These are phyloP conservation scores for Ulota crispa DNA, from an alignment of 225 moss, liverwort and hornwort genomes.

Conservation along the genomic window DNA sequence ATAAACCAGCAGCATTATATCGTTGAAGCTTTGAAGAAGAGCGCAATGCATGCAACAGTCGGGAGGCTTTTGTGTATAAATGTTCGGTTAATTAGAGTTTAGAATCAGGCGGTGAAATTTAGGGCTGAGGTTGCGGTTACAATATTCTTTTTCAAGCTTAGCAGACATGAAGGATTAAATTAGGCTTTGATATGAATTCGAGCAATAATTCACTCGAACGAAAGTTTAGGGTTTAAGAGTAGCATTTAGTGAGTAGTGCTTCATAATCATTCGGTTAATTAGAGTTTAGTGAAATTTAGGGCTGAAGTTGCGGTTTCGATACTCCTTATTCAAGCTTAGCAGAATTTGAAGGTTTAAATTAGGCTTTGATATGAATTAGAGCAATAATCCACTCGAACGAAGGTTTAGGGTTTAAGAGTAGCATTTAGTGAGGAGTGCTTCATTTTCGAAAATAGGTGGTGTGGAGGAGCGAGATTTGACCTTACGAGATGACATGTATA, in stretches of 20 bases:
- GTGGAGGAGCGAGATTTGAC: not conserved
- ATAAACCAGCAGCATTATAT: not conserved
- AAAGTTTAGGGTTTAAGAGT: slow-evolving; percentile 27
- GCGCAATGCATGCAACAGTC: not conserved
- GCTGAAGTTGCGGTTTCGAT: not conserved
- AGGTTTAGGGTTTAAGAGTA: slow-evolving; percentile 27
- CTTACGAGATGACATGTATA: not conserved
- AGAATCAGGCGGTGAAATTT: not conserved
- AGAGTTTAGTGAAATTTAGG: not conserved
- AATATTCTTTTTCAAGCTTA: not conserved
- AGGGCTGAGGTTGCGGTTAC: slow-evolving; percentile 3
- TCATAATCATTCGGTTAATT: not conserved
- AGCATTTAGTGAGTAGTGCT: not conserved
- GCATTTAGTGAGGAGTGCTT: not conserved
- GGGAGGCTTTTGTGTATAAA: not conserved
- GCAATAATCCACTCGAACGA: not conserved
- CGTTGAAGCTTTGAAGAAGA: not conserved
- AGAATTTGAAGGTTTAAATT: not conserved
- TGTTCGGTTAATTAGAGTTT: not conserved
- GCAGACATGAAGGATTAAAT: not conserved
- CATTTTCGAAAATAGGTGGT: not conserved
- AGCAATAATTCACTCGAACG: not conserved
- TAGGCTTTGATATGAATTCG: not conserved
- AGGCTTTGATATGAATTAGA: not conserved
- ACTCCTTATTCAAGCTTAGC: not conserved